Base-by-base conservation (phyloP, 1,284 basidiomycete species). In the Sporisorium graminicola region DNA sequence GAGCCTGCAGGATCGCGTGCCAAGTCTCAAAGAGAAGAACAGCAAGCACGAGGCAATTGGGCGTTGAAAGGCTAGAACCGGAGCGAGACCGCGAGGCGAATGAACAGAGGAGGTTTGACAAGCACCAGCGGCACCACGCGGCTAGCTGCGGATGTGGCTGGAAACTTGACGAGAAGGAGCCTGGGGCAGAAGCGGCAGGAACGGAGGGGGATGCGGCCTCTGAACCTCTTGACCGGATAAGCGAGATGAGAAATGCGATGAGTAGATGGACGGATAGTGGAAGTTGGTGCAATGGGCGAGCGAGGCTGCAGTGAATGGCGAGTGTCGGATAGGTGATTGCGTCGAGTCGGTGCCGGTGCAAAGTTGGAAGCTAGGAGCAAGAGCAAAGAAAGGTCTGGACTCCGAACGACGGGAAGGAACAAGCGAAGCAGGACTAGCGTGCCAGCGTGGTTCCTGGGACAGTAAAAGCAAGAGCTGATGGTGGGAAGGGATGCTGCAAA, bases 381-480 rank as follows among this genome's bases (percentile, higher is more conserved):
- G n/a, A n/a, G n/a, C n/a, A n/a, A n/a, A n/a, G n/a, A 18, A 33
- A 54, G 26, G 58, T 49, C 59, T 62, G 43, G 59, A 55, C 59
- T 47, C 35, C 31, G 31, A 22, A 57, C 31, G 24, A 43, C 47
- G 49, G 35, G 14, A 49, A 54, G 33, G 44, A 49, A 14, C 27
- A 29, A 31, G 27, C 29, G 27, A 43, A 43, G n/a, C 18, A 20
- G 35, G 43, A 49, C 51, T 69, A 59, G 66, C 57, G 66, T 59
- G 61, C 51, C 64, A 59, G 66, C 57, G 66, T 59, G 61, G 66
- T 69, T 64, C 66, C 67, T 70, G 61, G 33, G 31, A 44, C 24
- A 22, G 27, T n/a, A 22, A 40, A 0, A 40, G n/a, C 37, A 29
- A 35, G 18, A 20, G 50, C 9, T 49, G 49, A 31, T 33, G 44